Percentiles rank a stretch among this genome's conserved stretches.
phyloP scores from a whole-genome alignment of 2,329 filamentous ascomycete genomes.

The Macrophomina phaseolina region DNA sequence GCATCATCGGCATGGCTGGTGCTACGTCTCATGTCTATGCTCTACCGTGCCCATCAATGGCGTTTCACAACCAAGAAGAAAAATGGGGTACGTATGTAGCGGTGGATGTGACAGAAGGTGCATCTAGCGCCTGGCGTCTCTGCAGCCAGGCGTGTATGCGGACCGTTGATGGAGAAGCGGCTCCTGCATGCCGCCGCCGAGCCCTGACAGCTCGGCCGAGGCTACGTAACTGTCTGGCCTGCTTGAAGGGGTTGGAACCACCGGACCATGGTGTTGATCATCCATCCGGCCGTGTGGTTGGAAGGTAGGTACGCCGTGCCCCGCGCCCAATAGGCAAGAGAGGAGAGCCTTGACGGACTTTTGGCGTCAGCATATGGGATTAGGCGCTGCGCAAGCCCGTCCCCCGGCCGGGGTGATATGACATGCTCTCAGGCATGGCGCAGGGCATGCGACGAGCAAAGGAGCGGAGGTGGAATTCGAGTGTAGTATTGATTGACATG shows the following conservation, averaged over 20 bases:
- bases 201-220: slow-evolving; percentile 26
- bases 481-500: slow-evolving; percentile 17
- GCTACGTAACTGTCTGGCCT: slow-evolving; percentile 22
- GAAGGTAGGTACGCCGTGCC: slow-evolving; percentile 8
- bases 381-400: slow-evolving; percentile 3
- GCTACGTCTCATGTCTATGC: slow-evolving; percentile 6
- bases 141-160: slow-evolving; percentile 9
- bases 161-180: slow-evolving; percentile 23
- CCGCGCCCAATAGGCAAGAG: slow-evolving; percentile 1
- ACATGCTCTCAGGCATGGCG: slow-evolving; percentile 14
- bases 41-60: neutral
- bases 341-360: slow-evolving; percentile 23
- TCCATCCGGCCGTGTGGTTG: neutral
- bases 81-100: neutral
- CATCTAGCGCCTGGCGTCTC: slow-evolving; percentile 17
- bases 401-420: slow-evolving; percentile 15
- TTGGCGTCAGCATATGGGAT: slow-evolving; percentile 14
- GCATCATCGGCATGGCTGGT: neutral
- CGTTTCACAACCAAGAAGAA: slow-evolving; percentile 13
- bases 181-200: slow-evolving; percentile 25
- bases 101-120: slow-evolving; percentile 3
- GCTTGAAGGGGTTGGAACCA: slow-evolving; percentile 12
- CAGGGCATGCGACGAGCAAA: neutral
- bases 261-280: slow-evolving; percentile 23
- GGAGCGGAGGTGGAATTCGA: slow-evolving; percentile 16